These are phyloP conservation scores for Achaetomiella virescens DNA, from an alignment of 495 filamentous ascomycete species.

Conservation along the genomic window DNA sequence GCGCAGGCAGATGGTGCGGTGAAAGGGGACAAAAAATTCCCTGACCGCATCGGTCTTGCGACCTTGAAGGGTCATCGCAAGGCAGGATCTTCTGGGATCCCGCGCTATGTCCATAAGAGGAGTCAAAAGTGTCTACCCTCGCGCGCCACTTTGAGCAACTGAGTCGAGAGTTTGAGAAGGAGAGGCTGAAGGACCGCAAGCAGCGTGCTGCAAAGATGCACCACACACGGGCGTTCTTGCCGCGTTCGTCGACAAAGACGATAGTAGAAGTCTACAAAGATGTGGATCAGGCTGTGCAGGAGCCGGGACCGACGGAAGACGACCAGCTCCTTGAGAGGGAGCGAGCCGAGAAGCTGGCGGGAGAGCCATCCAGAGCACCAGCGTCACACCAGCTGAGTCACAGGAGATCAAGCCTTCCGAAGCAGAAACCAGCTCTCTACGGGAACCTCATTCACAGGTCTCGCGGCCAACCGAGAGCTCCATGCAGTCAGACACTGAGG, in stretches of 20 bases:
- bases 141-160: constrained; percentile 96
- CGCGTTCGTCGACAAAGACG: constrained; percentile 85
- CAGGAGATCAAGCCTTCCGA: constrained; percentile 23
- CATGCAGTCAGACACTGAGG: constrained; percentile 46
- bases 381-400: constrained; percentile 26
- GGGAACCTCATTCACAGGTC: constrained; percentile 21
- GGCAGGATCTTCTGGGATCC: constrained; percentile 70
- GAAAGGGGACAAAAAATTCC: constrained; percentile 63
- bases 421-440: constrained; percentile 19
- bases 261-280: constrained; percentile 94
- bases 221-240: constrained; percentile 71
- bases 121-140: constrained; percentile 74
- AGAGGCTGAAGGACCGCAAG: constrained; percentile 76
- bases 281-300: constrained; percentile 85
- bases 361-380: constrained; percentile 18
- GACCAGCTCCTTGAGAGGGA: constrained; percentile 29
- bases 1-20: constrained; percentile 29
- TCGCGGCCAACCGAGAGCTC: constrained; percentile 34
- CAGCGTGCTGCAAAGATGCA: constrained; percentile 75
- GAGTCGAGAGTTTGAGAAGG: constrained; percentile 93
- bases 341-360: constrained; percentile 14
- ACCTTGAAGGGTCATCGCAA: constrained; percentile 57
- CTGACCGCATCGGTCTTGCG: constrained; percentile 56
- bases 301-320: constrained; percentile 69
- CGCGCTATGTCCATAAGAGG: constrained; percentile 70